Percentiles rank a stretch among this genome's conserved stretches.
Evolutionary conservation across 352 stramenopile species (phyloP).

Genomic region (Pythium utonaiense): DNA sequence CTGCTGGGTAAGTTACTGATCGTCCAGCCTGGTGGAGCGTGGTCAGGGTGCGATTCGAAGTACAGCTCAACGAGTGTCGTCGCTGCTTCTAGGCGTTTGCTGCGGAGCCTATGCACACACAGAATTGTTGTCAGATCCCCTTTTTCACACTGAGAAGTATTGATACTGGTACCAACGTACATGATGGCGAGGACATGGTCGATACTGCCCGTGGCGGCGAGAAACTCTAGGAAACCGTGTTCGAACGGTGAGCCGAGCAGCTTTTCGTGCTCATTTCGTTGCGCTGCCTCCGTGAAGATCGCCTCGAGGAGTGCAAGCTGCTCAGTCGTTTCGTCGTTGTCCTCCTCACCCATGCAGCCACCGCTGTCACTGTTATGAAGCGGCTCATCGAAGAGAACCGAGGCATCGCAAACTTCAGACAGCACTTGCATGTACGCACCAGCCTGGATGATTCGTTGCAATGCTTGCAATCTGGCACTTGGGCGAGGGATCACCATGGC

Average conservation of each 20-base stretch:
- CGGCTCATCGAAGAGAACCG: constrained; percentile 11
- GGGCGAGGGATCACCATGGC: constrained; percentile 27
- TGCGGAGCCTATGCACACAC: constrained; percentile 7
- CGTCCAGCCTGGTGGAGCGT: constrained; percentile 5
- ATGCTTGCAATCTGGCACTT: constrained; percentile 19
- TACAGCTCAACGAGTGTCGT: constrained; percentile 24
- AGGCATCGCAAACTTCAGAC: constrained; percentile 20
- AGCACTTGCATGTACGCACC: constrained; percentile 32
- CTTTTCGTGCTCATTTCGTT: constrained; percentile 19
- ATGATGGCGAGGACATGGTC: constrained; percentile 20
- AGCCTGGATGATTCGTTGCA: constrained; percentile 30
- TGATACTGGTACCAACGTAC: no score
- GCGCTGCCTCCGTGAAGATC: constrained; percentile 24
- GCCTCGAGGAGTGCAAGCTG: constrained; percentile 25
- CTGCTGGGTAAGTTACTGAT: background rate
- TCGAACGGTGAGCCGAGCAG: constrained; percentile 27
- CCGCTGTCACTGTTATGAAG: background rate
- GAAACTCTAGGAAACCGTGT: constrained; percentile 26
- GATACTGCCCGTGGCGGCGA: constrained; percentile 22
- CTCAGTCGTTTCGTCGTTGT: constrained; percentile 23
- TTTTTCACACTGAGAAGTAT: no score
- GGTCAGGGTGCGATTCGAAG: constrained; percentile 26
- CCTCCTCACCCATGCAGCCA: background rate
- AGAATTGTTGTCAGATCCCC: no score
- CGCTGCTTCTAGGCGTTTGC: constrained; percentile 21